Base-by-base conservation (phyloP, 176 grass and related monocot species). In the Areca catechu region DNA sequence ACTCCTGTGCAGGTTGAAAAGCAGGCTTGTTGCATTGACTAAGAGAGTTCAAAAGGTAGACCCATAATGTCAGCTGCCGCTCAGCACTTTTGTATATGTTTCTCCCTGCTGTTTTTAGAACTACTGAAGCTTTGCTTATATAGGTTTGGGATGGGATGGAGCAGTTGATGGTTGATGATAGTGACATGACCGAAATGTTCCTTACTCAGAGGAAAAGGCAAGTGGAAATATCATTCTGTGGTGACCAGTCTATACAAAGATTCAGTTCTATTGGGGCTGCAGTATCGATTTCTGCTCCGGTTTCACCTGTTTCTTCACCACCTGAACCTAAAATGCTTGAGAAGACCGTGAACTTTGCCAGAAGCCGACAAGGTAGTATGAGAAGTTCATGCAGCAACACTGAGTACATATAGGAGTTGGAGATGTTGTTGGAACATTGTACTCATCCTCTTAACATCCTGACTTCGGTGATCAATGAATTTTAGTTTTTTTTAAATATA, bases 101-200 rank as follows among this genome's bases (percentile, higher is more conserved):
- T 29, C 27, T 29, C 27, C 27, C 27, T 29, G 27, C 27, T 29
- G 4, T 29, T 29, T 29, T 29, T 29, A 29, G 5, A 29, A 29
- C 27, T 29, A 29, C 4, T 29, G 5, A 29, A 29, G 27, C 6
- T 6, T 29, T 29, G 27, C 4, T 28, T 22, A 25, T 29, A 22
- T 71, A 96, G 86, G 86, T 96, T 24, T 79, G 83, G 73, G 92
- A 96, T 22, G 92, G 90, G 67, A 90, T 90, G 76, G 92, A 96
- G 20, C 83, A 90, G 43, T 58, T 96, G 70, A 96, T 96, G 92
- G 86, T 88, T 19, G 83, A 96, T 24, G 86, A 96, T 25, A 83
- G 83, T 17, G 92, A 90, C 71, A 96, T 96, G 92, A 86, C 92
- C 53, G 92, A 96, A 83, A 96, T 96, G 92, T 84, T 87, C 77